Evolutionary conservation across 441 rosid genomes (phyloP).

Genomic region (Corymbia citriodora): DNA sequence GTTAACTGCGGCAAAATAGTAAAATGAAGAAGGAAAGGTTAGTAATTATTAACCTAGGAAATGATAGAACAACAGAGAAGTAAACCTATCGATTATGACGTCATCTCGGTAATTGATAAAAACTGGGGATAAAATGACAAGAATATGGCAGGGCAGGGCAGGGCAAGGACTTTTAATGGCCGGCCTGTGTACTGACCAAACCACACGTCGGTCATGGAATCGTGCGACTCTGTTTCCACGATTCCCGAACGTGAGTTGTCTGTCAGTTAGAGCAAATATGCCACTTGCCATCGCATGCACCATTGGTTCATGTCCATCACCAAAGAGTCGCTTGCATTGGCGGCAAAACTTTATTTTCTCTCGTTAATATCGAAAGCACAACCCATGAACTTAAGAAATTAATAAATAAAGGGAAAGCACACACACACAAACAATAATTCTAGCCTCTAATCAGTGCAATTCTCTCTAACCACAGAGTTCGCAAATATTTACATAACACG

Average conservation of each 20-base stretch:
- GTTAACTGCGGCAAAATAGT: constrained; percentile 40
- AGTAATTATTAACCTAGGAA: neutral
- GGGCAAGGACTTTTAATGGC: neutral
- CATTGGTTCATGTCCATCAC: neutral
- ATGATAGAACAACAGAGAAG: neutral
- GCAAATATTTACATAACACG: neutral
- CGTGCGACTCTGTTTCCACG: neutral
- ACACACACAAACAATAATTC: neutral
- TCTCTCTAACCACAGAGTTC: neutral
- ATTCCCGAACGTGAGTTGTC: neutral
- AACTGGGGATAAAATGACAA: neutral
- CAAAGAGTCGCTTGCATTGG: neutral
- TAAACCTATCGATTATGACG: neutral
- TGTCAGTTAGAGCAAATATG: neutral
- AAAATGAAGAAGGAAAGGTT: neutral
- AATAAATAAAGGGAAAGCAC: neutral
- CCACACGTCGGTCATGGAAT: neutral
- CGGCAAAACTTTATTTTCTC: neutral
- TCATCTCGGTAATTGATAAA: neutral
- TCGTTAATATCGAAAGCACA: neutral
- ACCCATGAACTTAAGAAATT: neutral
- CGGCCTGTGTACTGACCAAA: neutral
- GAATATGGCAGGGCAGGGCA: neutral
- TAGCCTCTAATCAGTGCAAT: neutral
- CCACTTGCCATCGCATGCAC: neutral